Evolutionary conservation across 371 early-diverging fungal genomes (phyloP).

Genomic region (Mortierella sp.): DNA sequence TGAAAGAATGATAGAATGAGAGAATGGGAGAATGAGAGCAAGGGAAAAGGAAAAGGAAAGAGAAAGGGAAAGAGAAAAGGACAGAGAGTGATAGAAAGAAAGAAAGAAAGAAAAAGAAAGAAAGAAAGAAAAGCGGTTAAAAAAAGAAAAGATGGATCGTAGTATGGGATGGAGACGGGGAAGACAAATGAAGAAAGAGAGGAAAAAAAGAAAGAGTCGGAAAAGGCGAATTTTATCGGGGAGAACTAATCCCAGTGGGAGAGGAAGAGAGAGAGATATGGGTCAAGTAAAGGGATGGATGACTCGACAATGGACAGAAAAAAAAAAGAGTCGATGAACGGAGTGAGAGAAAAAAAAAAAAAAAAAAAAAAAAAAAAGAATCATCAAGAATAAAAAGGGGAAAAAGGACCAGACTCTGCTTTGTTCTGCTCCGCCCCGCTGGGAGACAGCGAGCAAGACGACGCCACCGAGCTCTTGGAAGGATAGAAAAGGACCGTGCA

Average conservation of each 20-base stretch:
- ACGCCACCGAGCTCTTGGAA: not conserved
- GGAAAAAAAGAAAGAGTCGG: conserved; percentile 8
- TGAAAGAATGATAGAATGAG: too few relatives aligned
- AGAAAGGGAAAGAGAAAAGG: conserved; percentile 2
- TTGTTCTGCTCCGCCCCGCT: not conserved
- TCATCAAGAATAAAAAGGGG: not conserved
- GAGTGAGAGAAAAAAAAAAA: conserved; percentile 1
- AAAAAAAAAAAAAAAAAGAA: conserved; percentile 1
- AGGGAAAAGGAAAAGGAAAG: conserved; percentile 18
- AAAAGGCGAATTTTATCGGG: conserved; percentile 16
- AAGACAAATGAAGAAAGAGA: conserved; percentile 8
- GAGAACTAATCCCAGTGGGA: not conserved
- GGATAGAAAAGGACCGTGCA: too few relatives aligned
- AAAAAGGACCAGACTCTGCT: conserved; percentile 1
- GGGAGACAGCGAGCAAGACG: not conserved
- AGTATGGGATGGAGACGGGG: not conserved
- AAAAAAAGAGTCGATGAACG: conserved; percentile 12
- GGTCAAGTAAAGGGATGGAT: not conserved
- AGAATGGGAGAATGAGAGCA: too few relatives aligned
- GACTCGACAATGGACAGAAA: conserved; percentile 8
- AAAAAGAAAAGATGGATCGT: not conserved
- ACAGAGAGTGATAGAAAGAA: not conserved
- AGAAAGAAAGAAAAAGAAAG: conserved; percentile 2
- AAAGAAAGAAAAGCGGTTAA: too few relatives aligned
- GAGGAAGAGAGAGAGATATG: not conserved